A percentile compares a stretch with the other conserved stretches of the same genome.
These are phyloP conservation scores for Cercospora zeae-maydis DNA, from an alignment of 2,329 filamentous ascomycete species.

Conservation along the genomic window DNA sequence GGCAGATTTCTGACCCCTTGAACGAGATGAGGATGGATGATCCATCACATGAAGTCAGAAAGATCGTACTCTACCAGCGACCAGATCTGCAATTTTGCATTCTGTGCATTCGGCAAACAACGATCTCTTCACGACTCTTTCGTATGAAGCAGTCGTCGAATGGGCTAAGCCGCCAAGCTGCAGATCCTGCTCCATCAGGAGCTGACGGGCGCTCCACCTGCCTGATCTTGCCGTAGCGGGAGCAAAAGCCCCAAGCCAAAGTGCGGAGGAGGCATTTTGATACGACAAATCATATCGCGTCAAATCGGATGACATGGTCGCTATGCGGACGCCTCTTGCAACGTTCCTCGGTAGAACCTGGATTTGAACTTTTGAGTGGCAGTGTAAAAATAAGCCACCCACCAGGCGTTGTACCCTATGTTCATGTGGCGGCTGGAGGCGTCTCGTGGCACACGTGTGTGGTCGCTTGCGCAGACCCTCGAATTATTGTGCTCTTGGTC, in stretches of 20 bases:
- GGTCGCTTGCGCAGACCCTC: neutral
- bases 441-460: conserved; percentile 3
- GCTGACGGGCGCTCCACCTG: neutral
- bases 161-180: conserved; percentile 10
- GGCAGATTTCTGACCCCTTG: too few species aligned
- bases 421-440: neutral
- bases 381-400: too few species aligned
- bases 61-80: neutral
- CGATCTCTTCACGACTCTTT: neutral
- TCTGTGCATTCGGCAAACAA: too few species aligned
- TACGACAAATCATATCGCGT: neutral
- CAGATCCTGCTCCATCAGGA: conserved; percentile 6
- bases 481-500: neutral
- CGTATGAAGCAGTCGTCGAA: neutral
- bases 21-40: too few species aligned
- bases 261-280: conserved; percentile 6
- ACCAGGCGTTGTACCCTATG: conserved; percentile 7
- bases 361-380: neutral
- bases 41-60: too few species aligned
- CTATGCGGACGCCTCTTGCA: neutral
- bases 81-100: neutral
- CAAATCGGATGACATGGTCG: conserved; percentile 1
- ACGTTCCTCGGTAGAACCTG: conserved; percentile 3
- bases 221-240: neutral
- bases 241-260: neutral